Base-by-base conservation (phyloP, 768 basidiomycete genomes). In the Phylloporus arenicola region DNA sequence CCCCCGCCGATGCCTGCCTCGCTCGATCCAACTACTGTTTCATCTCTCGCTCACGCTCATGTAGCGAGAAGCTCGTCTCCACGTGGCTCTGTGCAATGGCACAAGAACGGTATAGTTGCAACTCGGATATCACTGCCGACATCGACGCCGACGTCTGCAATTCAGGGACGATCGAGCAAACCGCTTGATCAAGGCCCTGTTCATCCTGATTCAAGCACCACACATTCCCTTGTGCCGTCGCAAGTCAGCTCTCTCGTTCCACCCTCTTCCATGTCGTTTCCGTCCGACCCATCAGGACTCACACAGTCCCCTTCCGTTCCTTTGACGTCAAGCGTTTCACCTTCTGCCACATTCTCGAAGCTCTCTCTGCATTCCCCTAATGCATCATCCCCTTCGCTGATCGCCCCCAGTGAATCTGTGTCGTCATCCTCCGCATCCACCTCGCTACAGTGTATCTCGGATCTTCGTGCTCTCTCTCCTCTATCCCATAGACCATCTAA, bases 1-100 rank as follows among this genome's bases (percentile, higher is more conserved):
- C 79, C 79, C 6, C 77, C 78, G 19, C 75, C 75, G 1, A 70
- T 79, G 61, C 77, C 77, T 6, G 71, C 73, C 16, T 63, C 70
- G 11, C 58, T 72, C 22, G 72, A 77, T 51, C 70, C 73, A 5
- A 72, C 74, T 27, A 69, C 70, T 4, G 52, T 70, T 27, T 64
- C 65, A 17, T 66, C 69, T 43, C 62, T 68, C 31, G 49, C 43
- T 11, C 62, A 61, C 33, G 55, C 63, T 9, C 58, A 48, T 27
- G 44, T 43, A 4, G 49, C 20, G 11, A 53, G 58, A 30, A 51
- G 60, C 4, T 22, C 31, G n/a, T 64, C 64, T 19, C 64, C 64
- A 29, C 60, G 55, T 10, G 44, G 47, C 2, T 43, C 48, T 20
- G 30, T 47, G 13, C 61, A 55, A 4, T 25, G 53, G 58, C 55